Conservation (phyloP, 2,329 filamentous ascomycete genomes). For the Colletotrichum plurivorum region DNA sequence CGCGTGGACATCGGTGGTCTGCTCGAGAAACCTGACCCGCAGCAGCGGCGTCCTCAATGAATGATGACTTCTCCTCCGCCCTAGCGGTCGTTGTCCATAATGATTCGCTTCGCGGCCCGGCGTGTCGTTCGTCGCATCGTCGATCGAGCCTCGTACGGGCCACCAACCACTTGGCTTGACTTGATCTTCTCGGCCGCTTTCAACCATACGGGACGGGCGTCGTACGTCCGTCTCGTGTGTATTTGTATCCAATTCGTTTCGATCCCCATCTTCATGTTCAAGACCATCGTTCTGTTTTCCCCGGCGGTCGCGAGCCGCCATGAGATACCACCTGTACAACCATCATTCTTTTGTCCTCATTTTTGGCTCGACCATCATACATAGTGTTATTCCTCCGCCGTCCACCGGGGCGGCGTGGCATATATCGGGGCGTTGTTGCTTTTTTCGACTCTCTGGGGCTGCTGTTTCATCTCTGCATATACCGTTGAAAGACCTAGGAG, state of each 20-base stretch:
- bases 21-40: slow-evolving; percentile 69
- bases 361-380: slow-evolving; percentile 15
- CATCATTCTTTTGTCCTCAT: slow-evolving; percentile 4
- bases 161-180: slow-evolving; percentile 6
- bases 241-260: slow-evolving; percentile 22
- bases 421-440: slow-evolving; percentile 27
- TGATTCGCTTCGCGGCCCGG: slow-evolving; percentile 33
- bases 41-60: slow-evolving; percentile 47
- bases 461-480: slow-evolving; percentile 18
- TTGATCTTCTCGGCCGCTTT: slow-evolving; percentile 21
- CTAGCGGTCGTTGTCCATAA: slow-evolving; percentile 34
- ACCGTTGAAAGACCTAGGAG: slow-evolving; percentile 22
- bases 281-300: slow-evolving; percentile 26
- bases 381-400: slow-evolving; percentile 22
- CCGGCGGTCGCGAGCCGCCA: slow-evolving; percentile 35
- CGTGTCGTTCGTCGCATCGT: slow-evolving; percentile 13
- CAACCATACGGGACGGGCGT: slow-evolving; percentile 15
- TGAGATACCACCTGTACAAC: slow-evolving; percentile 43
- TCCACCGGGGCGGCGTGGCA: slow-evolving; percentile 22
- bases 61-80: slow-evolving; percentile 25
- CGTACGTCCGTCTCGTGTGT: slow-evolving; percentile 30
- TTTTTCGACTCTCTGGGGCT: slow-evolving; percentile 10
- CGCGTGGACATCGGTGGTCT: slow-evolving; percentile 74
- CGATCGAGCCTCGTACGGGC: slow-evolving; percentile 23
- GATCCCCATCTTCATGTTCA: slow-evolving; percentile 11